Evolutionary conservation across 805 yeast genomes (phyloP).

Genomic region (Teunomyces kruisii): DNA sequence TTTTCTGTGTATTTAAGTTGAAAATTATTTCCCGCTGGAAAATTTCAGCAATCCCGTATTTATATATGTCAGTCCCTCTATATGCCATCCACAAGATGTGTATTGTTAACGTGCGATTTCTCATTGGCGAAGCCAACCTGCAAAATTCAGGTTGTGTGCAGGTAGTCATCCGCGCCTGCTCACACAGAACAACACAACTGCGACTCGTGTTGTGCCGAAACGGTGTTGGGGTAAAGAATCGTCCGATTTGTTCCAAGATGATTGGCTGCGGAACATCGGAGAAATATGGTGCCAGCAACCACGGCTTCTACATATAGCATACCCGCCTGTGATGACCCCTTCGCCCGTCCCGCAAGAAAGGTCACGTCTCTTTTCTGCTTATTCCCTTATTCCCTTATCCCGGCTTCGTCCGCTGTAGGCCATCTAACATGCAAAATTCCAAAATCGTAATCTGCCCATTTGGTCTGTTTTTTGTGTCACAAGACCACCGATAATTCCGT

Average conservation of each 20-base stretch:
- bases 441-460: not conserved
- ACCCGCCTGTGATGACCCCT: not conserved
- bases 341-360: not conserved
- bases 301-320: no score
- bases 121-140: conserved; percentile 10
- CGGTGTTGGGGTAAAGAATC: not conserved
- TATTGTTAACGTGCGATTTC: conserved; percentile 12
- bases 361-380: conserved; percentile 2
- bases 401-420: not conserved
- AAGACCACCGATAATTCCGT: conserved; percentile 1
- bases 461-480: conserved; percentile 1
- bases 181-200: no score
- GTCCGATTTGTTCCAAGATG: not conserved
- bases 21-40: not conserved
- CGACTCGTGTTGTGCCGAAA: no score
- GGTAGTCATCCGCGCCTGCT: not conserved
- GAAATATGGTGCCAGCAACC: no score
- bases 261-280: not conserved
- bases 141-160: not conserved
- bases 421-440: conserved; percentile 5
- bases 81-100: conserved; percentile 5
- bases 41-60: conserved; percentile 3
- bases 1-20: not conserved
- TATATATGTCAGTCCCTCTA: conserved; percentile 5
- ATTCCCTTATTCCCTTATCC: no score